Percentiles rank a stretch among this genome's conserved stretches.
These are phyloP conservation scores for Epichloe aotearoae DNA, from an alignment of 2,329 filamentous ascomycete genomes.

Conservation along the genomic window DNA sequence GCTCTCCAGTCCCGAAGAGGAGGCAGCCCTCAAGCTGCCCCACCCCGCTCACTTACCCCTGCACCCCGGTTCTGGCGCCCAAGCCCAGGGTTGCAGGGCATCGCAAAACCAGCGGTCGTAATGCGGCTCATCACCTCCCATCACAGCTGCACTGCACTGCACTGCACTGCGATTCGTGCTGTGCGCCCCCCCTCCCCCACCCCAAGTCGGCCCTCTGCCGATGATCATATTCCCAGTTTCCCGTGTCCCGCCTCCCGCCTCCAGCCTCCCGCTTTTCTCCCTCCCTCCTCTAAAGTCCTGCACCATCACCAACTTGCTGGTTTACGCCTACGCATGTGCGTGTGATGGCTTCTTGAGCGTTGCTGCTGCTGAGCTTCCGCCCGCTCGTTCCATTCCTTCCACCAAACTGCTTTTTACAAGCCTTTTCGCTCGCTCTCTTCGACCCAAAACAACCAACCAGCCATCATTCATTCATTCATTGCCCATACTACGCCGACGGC, in stretches of 20 bases:
- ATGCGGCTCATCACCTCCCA: no score
- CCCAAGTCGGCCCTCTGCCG: no score
- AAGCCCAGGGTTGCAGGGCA: neutral
- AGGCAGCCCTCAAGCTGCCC: no score
- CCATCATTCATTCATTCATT: no score
- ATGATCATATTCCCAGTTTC: neutral
- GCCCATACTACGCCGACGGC: neutral
- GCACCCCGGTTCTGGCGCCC: no score
- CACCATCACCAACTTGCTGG: neutral
- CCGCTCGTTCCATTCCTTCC: conserved; percentile 8
- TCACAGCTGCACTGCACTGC: no score
- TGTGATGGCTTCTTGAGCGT: conserved; percentile 4
- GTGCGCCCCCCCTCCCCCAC: no score
- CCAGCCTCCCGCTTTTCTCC: neutral
- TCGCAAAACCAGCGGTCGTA: neutral
- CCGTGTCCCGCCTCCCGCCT: neutral
- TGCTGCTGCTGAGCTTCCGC: conserved; percentile 4
- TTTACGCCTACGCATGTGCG: neutral
- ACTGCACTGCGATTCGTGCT: no score
- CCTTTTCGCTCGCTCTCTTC: neutral
- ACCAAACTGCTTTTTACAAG: neutral
- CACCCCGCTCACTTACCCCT: no score
- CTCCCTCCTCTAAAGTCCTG: neutral
- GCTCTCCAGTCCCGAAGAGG: no score
- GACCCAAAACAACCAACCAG: neutral